phyloP scores from a whole-genome alignment of 2,329 filamentous ascomycete genomes.

The Colletotrichum tropicale region DNA sequence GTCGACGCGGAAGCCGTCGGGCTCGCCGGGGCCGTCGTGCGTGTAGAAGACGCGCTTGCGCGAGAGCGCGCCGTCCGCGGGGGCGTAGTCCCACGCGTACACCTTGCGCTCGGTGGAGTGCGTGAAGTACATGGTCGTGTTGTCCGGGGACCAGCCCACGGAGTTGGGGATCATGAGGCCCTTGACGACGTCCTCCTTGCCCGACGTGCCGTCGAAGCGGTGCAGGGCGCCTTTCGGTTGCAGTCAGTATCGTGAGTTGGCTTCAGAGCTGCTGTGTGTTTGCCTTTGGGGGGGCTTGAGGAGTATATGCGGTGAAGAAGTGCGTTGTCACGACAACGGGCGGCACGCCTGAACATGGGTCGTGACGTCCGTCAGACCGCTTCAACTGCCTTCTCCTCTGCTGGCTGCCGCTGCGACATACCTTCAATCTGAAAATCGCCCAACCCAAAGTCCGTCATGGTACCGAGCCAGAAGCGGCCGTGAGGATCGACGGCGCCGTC shows the following conservation, averaged over 20 bases:
- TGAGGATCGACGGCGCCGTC: constrained; percentile 82
- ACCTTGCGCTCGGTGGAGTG: constrained; percentile 76
- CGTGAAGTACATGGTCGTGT: constrained; percentile 80
- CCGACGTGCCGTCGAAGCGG: constrained; percentile 68
- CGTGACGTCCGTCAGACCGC: neutral
- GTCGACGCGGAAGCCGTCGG: constrained; percentile 87
- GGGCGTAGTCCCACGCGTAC: constrained; percentile 76
- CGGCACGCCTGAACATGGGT: neutral
- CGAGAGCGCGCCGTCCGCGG: constrained; percentile 64
- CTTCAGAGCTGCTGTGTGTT: neutral
- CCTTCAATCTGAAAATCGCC: constrained; percentile 66
- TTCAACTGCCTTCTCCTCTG: neutral
- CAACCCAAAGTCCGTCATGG: constrained; percentile 77
- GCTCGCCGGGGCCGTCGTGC: constrained; percentile 68
- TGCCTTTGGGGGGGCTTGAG: neutral
- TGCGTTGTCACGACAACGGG: neutral
- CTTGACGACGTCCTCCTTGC: constrained; percentile 63
- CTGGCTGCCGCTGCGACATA: constrained; percentile 32
- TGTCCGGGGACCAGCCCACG: constrained; percentile 77
- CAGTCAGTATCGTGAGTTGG: neutral
- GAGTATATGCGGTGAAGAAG: neutral
- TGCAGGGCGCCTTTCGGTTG: constrained; percentile 69
- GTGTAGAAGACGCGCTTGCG: constrained; percentile 77
- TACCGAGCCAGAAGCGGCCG: constrained; percentile 84
- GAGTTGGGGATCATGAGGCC: constrained; percentile 83